Conservation (phyloP, 2,329 filamentous ascomycete genomes). For the Hypoxylon sp. region DNA sequence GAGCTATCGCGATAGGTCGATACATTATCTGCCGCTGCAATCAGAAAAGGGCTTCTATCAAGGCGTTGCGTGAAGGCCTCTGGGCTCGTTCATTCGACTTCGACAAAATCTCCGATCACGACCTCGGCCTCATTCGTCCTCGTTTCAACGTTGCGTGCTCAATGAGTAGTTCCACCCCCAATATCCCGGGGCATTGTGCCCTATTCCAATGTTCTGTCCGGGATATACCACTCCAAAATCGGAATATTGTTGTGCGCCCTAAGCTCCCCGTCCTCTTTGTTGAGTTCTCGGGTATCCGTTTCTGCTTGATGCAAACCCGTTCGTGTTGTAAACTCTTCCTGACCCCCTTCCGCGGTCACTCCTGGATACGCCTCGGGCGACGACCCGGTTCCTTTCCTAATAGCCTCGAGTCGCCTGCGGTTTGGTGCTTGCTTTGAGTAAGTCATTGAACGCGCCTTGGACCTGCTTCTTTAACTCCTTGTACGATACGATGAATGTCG, state of each 20-base stretch:
- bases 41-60: slow-evolving; percentile 6
- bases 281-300: not conserved
- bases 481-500: slow-evolving; percentile 87
- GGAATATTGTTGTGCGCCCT: slow-evolving; percentile 7
- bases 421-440: slow-evolving; percentile 60
- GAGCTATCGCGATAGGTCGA: slow-evolving; percentile 10
- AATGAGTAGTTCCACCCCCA: not conserved
- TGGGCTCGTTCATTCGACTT: slow-evolving; percentile 1
- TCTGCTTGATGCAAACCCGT: not conserved
- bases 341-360: not conserved
- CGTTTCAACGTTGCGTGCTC: slow-evolving; percentile 4
- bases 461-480: slow-evolving; percentile 83
- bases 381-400: slow-evolving; percentile 26
- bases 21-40: slow-evolving; percentile 5
- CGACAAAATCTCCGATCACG: not conserved
- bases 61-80: slow-evolving; percentile 1
- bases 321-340: not conserved
- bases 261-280: not conserved
- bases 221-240: slow-evolving; percentile 6
- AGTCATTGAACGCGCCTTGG: slow-evolving; percentile 68
- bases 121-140: not conserved
- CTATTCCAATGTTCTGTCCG: slow-evolving; percentile 4
- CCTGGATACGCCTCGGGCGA: slow-evolving; percentile 2
- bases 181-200: slow-evolving; percentile 13
- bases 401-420: slow-evolving; percentile 43